These are phyloP conservation scores for Mortierella sp. DNA, from an alignment of 371 early-diverging fungal genomes.

Conservation along the genomic window DNA sequence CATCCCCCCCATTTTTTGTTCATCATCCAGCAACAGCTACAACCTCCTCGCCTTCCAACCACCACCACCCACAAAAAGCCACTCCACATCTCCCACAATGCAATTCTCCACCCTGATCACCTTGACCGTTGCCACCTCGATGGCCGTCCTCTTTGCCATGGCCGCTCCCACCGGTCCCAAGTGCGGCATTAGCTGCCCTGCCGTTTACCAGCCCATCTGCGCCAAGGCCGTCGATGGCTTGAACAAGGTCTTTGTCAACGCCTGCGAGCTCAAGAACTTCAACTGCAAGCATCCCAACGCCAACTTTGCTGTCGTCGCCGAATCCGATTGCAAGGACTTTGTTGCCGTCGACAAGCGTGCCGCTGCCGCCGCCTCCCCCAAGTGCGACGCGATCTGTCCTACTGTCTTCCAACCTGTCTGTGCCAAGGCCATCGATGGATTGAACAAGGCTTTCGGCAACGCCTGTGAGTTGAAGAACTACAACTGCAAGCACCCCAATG, in stretches of 20 bases:
- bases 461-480: constrained; percentile 3
- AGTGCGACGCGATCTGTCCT: neutral
- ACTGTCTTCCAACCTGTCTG: neutral
- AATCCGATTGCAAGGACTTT: neutral
- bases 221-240: neutral
- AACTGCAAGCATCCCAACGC: constrained; percentile 12
- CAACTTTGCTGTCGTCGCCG: neutral
- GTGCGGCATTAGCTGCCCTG: neutral
- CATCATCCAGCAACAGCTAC: constrained; percentile 6
- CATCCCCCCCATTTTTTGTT: neutral
- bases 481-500: constrained; percentile 12
- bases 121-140: neutral
- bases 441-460: constrained; percentile 4
- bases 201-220: neutral
- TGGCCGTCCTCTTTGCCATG: neutral
- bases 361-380: neutral
- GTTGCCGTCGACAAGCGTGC: neutral
- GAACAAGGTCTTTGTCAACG: neutral
- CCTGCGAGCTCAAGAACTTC: constrained; percentile 7
- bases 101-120: neutral
- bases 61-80: neutral
- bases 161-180: neutral
- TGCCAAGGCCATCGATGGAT: neutral
- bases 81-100: neutral
- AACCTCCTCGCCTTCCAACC: neutral